Evolutionary conservation across 352 stramenopile genomes (phyloP), one percentile per base, ranked within the genome.

Genomic region (Detonula confervacea): DNA sequence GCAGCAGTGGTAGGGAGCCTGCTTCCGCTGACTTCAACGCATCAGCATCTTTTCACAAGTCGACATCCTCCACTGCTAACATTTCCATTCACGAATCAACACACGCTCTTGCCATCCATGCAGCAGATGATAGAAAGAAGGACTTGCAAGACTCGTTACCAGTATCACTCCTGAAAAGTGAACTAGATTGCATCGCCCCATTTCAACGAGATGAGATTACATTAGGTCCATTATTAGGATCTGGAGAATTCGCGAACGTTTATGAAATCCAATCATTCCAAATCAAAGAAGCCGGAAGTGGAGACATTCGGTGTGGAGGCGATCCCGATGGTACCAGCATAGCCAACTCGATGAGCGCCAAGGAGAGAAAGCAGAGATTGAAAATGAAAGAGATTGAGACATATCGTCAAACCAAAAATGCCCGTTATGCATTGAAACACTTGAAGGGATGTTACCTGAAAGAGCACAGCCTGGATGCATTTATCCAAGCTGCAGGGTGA

Each of bases 351-450:
- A 18, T 57, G 42, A 56, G 55, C 47, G n/a, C 18, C 2, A 51
- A 52, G 30, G 44, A 70, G 33, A 12, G 35, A 51, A 18, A 62
- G n/a, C 30, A 22, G 39, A 46, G 57, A 30, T 0, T 14, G 5
- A 12, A 56, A 7, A 70, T 70, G 56, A 68, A 70, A 30, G 60
- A 59, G 16, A 25, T 29, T 35, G 68, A 77, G 27, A 77, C 18
- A 24, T 71, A 77, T 61, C 56, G 60, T 18, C 1, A 54, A 20
- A 71, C 52, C 1, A 61, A 63, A 42, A 71, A 77, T 51, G 56
- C 80, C 14, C 49, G 81, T 46, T 91, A 89, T 80, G 85, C 79
- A 14, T 29, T 91, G 1, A 91, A 91, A 46, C 62, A 62, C 37
- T 24, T 87, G 9, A 57, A 77, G 18, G 78, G 70, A 33, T 52